Evolutionary conservation across 257 asterid genomes (phyloP).

Genomic region (Solanum chmielewskii): DNA sequence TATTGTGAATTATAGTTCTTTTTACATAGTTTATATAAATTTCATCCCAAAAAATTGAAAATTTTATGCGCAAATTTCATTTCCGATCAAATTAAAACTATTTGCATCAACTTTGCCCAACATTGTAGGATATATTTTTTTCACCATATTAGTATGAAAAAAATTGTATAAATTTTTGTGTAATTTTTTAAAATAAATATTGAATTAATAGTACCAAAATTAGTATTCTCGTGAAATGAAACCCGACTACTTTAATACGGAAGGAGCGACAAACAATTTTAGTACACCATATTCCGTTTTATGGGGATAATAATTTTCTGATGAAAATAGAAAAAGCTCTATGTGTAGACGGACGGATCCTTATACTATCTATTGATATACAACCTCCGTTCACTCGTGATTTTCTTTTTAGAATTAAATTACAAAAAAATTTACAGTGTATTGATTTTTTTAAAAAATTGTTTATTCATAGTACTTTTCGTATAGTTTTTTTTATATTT

Average conservation of each 20-base stretch:
- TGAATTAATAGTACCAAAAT: too few relatives aligned
- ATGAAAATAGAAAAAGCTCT: neutral
- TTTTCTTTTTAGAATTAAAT: too few relatives aligned
- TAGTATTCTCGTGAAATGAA: neutral
- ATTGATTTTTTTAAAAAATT: too few relatives aligned
- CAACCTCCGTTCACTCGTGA: too few relatives aligned
- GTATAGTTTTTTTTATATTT: too few relatives aligned
- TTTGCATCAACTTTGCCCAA: too few relatives aligned
- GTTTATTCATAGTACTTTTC: fast-evolving
- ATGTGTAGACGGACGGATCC: neutral
- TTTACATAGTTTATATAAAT: too few relatives aligned
- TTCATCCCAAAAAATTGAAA: too few relatives aligned
- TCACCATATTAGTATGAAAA: neutral
- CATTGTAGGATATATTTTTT: neutral
- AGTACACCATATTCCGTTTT: neutral
- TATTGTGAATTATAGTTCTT: too few relatives aligned
- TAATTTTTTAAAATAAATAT: neutral
- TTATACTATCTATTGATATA: neutral
- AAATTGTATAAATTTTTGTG: neutral
- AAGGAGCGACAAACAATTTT: neutral
- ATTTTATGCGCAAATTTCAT: too few relatives aligned
- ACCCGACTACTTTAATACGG: neutral
- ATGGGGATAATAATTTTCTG: neutral
- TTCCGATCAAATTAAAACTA: too few relatives aligned
- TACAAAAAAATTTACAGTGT: too few relatives aligned